Evolutionary conservation across 306 rosid genomes (phyloP), one percentile per base, ranked within the genome.

Genomic region (Prinsepia uniflora): DNA sequence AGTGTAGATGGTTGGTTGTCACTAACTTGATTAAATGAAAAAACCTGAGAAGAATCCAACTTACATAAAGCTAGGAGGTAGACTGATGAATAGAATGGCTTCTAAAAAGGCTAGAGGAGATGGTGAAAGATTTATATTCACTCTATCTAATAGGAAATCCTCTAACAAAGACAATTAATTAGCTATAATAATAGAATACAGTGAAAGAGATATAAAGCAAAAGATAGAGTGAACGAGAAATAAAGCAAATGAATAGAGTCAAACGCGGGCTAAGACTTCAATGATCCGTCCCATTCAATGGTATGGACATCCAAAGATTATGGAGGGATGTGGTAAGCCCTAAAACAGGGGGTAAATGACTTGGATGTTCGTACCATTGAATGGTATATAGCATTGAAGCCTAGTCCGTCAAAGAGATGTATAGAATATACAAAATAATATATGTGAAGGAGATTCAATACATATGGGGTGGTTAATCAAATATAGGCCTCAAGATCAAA

Each of bases 401-500:
- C n/a, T n/a, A n/a, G n/a, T n/a, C n/a, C n/a, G n/a, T n/a, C n/a
- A n/a, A n/a, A n/a, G n/a, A n/a, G n/a, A n/a, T n/a, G n/a, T n/a
- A n/a, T n/a, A n/a, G n/a, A n/a, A n/a, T n/a, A n/a, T n/a, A n/a
- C n/a, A n/a, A n/a, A n/a, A n/a, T 54, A 66, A 41, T 42, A 42
- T 60, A 39, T 72, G 74, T 72, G 78, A n/a, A n/a, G 70, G 52
- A 52, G 57, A 9, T 66, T 58, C 69, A 67, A 65, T 20, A 15
- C n/a, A 4, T 6, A 53, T 6, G 17, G 49, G 49, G 40, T 53
- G 54, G 45, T 18, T n/a, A 12, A n/a, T 12, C 7, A 34, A 73
- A 65, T 65, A 5, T 34, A 40, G 66, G 45, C 72, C 76, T 47
- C 68, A 64, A 39, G 42, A 30, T 52, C 47, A 18, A 46, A 54